Percentiles rank a stretch among this genome's conserved stretches.
These are phyloP conservation scores for Rhodotorula diobovata DNA, from an alignment of 768 basidiomycete genomes.

Conservation along the genomic window DNA sequence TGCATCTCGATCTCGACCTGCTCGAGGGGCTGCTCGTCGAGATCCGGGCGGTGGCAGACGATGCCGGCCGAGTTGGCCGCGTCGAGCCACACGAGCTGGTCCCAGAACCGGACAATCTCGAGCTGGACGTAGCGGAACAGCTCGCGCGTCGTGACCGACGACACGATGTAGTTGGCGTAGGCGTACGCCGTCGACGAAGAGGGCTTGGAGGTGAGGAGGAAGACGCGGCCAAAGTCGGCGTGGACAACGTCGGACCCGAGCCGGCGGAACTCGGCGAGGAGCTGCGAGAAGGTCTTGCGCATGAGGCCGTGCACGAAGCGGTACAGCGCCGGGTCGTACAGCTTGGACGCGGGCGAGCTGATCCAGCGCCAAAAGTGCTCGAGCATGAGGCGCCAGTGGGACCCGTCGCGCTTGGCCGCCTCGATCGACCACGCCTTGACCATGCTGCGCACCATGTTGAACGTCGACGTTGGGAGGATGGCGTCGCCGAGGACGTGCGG, in stretches of 20 bases:
- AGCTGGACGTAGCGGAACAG: slow-evolving; percentile 90
- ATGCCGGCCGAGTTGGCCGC: slow-evolving; percentile 84
- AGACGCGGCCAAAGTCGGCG: slow-evolving; percentile 83
- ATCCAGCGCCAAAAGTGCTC: slow-evolving; percentile 99
- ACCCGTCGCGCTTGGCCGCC: slow-evolving; percentile 54
- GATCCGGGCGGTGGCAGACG: slow-evolving; percentile 62
- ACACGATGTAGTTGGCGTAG: slow-evolving; percentile 89
- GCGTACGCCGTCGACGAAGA: slow-evolving; percentile 84
- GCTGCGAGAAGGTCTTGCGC: slow-evolving; percentile 95
- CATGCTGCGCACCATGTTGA: slow-evolving; percentile 77
- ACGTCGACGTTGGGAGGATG: slow-evolving; percentile 78
- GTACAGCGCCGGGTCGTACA: slow-evolving; percentile 90
- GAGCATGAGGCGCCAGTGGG: slow-evolving; percentile 51
- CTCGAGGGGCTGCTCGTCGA: slow-evolving; percentile 63
- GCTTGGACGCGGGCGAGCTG: slow-evolving; percentile 71
- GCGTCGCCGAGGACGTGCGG: slow-evolving; percentile 83
- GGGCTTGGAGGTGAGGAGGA: slow-evolving; percentile 90
- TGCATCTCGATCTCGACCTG: slow-evolving; percentile 67
- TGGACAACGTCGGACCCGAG: slow-evolving; percentile 89
- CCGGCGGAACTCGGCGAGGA: slow-evolving; percentile 91
- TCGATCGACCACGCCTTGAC: slow-evolving; percentile 87
- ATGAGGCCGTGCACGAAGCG: slow-evolving; percentile 91
- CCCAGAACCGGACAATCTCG: slow-evolving; percentile 80
- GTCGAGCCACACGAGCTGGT: slow-evolving; percentile 94
- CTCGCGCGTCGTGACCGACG: slow-evolving; percentile 88